phyloP scores from a whole-genome alignment of 257 asterid species.

The Solanum peruvianum region DNA sequence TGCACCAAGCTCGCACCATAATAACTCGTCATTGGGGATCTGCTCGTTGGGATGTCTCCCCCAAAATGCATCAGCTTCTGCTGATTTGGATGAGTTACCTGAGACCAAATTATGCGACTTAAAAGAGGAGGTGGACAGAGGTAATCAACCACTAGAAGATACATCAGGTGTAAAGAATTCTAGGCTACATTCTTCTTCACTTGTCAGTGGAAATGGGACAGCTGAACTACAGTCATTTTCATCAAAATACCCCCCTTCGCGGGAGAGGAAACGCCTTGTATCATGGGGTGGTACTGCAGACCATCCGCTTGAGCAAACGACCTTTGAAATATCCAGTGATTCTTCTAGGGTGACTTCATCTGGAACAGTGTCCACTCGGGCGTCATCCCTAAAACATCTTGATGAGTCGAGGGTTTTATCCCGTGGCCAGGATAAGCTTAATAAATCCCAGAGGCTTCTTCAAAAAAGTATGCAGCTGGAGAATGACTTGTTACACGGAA shows the following conservation, averaged over 20 bases:
- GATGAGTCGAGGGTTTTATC: conserved; percentile 11
- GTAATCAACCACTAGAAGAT: neutral
- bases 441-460: conserved; percentile 43
- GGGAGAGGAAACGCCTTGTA: conserved; percentile 49
- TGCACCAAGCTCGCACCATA: conserved; percentile 19
- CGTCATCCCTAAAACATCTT: neutral
- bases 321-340: conserved; percentile 47
- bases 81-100: neutral
- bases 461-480: conserved; percentile 80
- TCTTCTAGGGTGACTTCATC: conserved; percentile 14
- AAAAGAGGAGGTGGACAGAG: neutral
- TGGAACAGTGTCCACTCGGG: neutral
- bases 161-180: conserved; percentile 15
- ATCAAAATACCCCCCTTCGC: conserved; percentile 27
- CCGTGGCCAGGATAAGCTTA: conserved; percentile 25
- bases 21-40: conserved; percentile 15
- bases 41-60: conserved; percentile 1
- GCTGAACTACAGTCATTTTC: conserved; percentile 21
- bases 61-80: neutral
- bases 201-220: conserved; percentile 4
- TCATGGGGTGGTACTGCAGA: conserved; percentile 95
- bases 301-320: conserved; percentile 23
- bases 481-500: conserved; percentile 40
- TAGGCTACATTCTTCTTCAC: conserved; percentile 18
- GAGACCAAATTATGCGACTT: neutral